Percentiles rank a stretch among this genome's conserved stretches.
Evolutionary conservation across 2,329 filamentous ascomycete genomes (phyloP).

Genomic region (Exophiala alcalophila): DNA sequence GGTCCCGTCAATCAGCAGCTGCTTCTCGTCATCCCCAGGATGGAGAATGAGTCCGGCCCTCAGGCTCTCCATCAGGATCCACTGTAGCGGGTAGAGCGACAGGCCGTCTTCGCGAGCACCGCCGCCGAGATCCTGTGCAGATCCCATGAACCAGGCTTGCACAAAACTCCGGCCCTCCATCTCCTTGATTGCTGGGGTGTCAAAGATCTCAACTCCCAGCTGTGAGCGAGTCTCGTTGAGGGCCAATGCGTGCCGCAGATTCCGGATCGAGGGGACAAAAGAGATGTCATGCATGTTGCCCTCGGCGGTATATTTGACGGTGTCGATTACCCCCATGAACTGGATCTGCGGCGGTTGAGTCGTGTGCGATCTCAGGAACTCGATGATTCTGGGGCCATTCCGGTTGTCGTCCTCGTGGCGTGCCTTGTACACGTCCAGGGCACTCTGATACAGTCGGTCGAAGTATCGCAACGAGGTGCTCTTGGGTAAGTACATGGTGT

Average conservation of each 20-base stretch:
- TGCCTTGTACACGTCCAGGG: conserved; percentile 28
- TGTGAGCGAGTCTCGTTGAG: conserved; percentile 39
- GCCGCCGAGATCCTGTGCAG: conserved; percentile 40
- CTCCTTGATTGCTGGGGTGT: conserved; percentile 23
- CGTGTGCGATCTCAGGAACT: conserved; percentile 24
- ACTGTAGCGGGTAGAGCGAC: conserved; percentile 44
- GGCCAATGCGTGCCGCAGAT: conserved; percentile 41
- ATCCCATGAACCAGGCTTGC: conserved; percentile 44
- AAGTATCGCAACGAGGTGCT: conserved; percentile 31
- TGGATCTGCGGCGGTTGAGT: conserved; percentile 35
- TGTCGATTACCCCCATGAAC: conserved; percentile 42
- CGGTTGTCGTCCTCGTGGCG: conserved; percentile 25
- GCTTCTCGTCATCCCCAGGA: conserved; percentile 5
- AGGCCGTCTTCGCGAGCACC: conserved; percentile 38
- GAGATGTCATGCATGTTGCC: conserved; percentile 33
- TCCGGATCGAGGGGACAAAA: conserved; percentile 36
- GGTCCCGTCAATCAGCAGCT: too few species aligned
- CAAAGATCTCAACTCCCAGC: conserved; percentile 33
- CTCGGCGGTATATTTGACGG: conserved; percentile 34
- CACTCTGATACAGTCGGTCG: conserved; percentile 32
- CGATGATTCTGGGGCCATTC: conserved; percentile 24
- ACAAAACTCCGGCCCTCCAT: conserved; percentile 32
- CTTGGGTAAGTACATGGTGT: conserved; percentile 34
- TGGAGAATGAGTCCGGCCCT: conserved; percentile 35
- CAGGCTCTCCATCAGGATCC: conserved; percentile 41